Evolutionary conservation across 768 basidiomycete species (phyloP).

Genomic region (Astraeus odoratus): DNA sequence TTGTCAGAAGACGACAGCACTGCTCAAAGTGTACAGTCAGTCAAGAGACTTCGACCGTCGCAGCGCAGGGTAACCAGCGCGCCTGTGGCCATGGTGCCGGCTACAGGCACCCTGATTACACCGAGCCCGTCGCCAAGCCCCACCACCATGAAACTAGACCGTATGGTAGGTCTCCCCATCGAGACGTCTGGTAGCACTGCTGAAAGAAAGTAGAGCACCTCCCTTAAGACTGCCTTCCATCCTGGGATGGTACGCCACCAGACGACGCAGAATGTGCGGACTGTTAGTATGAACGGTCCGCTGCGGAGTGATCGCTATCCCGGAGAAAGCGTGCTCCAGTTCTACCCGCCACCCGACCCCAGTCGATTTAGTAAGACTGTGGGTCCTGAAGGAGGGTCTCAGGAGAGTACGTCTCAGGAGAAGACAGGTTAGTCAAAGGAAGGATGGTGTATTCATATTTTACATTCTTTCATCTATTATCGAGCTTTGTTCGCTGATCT

Average conservation of each 20-base stretch:
- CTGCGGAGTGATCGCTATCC: constrained; percentile 2
- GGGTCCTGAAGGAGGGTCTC: background rate
- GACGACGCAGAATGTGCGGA: background rate
- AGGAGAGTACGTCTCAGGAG: constrained; percentile 1
- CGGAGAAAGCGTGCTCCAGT: constrained; percentile 14
- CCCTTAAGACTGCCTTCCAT: constrained; percentile 3
- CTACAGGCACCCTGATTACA: constrained; percentile 5
- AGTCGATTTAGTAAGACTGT: background rate
- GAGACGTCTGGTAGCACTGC: background rate
- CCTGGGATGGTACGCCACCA: constrained; percentile 2
- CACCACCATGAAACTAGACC: background rate
- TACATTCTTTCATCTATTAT: background rate
- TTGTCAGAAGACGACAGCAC: constrained; percentile 26
- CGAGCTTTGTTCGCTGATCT: background rate
- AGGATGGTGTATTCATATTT: constrained; percentile 1
- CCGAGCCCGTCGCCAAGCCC: constrained; percentile 9
- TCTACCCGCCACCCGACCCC: constrained; percentile 3
- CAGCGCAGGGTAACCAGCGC: constrained; percentile 37
- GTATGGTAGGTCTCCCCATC: constrained; percentile 2
- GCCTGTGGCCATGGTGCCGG: constrained; percentile 18
- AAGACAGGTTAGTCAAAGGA: background rate
- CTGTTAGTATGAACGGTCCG: constrained; percentile 8
- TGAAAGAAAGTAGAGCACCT: constrained; percentile 5
- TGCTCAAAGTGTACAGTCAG: constrained; percentile 8
- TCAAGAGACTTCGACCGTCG: constrained; percentile 12